These are phyloP conservation scores for Fusarium sp. DNA, from an alignment of 2,329 filamentous ascomycete genomes.

Conservation along the genomic window DNA sequence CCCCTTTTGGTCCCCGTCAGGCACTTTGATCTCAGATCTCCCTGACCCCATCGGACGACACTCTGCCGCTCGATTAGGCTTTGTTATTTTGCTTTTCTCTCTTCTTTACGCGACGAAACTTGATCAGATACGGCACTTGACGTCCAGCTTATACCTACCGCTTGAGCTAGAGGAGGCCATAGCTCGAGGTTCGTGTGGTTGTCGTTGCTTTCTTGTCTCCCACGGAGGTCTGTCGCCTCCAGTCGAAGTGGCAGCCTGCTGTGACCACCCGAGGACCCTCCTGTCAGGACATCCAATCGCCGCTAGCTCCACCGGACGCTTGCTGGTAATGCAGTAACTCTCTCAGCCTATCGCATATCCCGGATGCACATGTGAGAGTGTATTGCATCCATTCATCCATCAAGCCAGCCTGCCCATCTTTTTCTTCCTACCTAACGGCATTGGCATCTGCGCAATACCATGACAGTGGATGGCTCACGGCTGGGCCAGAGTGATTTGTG, in stretches of 20 bases:
- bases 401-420: constrained; percentile 20
- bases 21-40: constrained; percentile 15
- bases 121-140: background rate
- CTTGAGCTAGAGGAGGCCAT: constrained; percentile 6
- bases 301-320: constrained; percentile 35
- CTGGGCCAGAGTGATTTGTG: constrained; percentile 34
- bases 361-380: constrained; percentile 27
- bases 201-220: constrained; percentile 14
- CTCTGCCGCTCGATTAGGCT: background rate
- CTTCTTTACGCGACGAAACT: constrained; percentile 1
- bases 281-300: constrained; percentile 17
- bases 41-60: constrained; percentile 27
- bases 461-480: constrained; percentile 31
- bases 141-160: constrained; percentile 5
- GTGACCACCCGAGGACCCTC: constrained; percentile 28
- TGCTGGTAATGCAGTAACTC: constrained; percentile 24
- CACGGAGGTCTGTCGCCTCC: constrained; percentile 36
- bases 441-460: constrained; percentile 22
- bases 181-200: constrained; percentile 13
- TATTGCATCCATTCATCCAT: background rate
- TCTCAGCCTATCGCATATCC: constrained; percentile 31
- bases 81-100: constrained; percentile 1
- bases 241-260: constrained; percentile 32
- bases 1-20: constrained; percentile 31
- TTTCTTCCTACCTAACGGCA: constrained; percentile 8